These are phyloP conservation scores for Quercus phellos DNA, from an alignment of 331 rosid species.

Conservation along the genomic window DNA sequence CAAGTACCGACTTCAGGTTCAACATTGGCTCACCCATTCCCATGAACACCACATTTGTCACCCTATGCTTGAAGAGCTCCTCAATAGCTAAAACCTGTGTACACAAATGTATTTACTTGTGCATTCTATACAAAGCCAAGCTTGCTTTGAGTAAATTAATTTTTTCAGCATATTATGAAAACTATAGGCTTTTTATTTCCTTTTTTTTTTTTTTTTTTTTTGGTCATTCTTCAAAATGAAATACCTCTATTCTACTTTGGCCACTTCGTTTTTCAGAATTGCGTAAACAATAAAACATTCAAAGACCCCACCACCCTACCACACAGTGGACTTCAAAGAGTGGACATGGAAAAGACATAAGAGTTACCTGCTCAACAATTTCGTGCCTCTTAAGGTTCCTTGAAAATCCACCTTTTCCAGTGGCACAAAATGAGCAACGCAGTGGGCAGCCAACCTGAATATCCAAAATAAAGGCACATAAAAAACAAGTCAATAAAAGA, in stretches of 20 bases:
- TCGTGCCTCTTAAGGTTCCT: conserved; percentile 85
- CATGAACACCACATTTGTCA: conserved; percentile 94
- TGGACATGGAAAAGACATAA: conserved; percentile 1
- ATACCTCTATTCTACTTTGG: background rate
- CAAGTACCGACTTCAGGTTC: conserved; percentile 82
- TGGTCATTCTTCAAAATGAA: background rate
- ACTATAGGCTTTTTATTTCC: background rate
- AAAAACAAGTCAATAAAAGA: conserved; percentile 1
- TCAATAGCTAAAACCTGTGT: conserved; percentile 90
- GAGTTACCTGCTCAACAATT: conserved; percentile 82
- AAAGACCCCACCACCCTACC: conserved; percentile 7
- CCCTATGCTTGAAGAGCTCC: conserved; percentile 82
- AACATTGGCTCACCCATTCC: conserved; percentile 99
- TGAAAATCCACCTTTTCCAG: conserved; percentile 93
- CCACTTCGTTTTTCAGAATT: background rate
- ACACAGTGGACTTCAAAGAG: background rate
- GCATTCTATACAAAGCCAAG: background rate
- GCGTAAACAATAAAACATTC: background rate
- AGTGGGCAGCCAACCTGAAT: conserved; percentile 90
- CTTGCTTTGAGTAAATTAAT: conserved; percentile 9
- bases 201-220: background rate
- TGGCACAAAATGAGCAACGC: conserved; percentile 96
- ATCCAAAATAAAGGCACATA: conserved; percentile 13
- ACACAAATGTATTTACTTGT: conserved; percentile 10
- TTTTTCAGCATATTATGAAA: background rate